phyloP scores from a whole-genome alignment of 108 stramenopile genomes.

The Cylindrotheca fusiformis region DNA sequence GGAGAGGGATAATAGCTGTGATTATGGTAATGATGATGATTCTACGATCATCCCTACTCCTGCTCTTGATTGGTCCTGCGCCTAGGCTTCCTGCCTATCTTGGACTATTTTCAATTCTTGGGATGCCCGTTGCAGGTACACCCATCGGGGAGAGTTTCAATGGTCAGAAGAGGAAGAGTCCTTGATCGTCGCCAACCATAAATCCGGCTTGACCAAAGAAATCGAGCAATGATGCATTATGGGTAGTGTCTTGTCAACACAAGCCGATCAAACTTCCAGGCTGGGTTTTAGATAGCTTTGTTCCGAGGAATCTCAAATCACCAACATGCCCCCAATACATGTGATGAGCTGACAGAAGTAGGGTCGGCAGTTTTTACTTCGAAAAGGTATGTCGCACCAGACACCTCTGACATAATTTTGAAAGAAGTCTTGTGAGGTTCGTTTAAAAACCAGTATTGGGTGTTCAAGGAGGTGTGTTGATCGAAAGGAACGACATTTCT shows the following conservation, averaged over 20 bases:
- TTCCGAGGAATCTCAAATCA: slow-evolving; percentile 35
- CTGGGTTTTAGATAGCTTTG: slow-evolving; percentile 63
- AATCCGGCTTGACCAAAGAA: slow-evolving; percentile 9
- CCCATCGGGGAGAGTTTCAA: slow-evolving; percentile 25
- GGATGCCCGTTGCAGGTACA: slow-evolving; percentile 23
- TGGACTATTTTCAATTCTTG: slow-evolving; percentile 46
- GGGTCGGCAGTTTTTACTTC: slow-evolving; percentile 47
- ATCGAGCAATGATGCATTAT: slow-evolving; percentile 20
- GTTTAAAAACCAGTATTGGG: no score
- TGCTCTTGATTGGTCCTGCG: no score
- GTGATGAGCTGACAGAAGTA: slow-evolving; percentile 37
- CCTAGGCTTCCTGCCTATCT: slow-evolving; percentile 2
- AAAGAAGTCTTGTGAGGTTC: slow-evolving; percentile 34
- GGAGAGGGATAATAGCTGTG: no score
- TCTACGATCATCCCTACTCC: no score
- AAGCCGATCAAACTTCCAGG: slow-evolving; percentile 63
- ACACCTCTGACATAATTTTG: slow-evolving; percentile 71
- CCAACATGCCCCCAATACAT: slow-evolving; percentile 66
- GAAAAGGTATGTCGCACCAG: slow-evolving; percentile 48
- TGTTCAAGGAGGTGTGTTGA: no score
- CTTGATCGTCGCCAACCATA: slow-evolving; percentile 15
- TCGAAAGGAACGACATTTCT: no score
- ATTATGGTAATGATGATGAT: no score
- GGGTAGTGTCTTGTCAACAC: slow-evolving; percentile 54
- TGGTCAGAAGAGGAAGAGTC: slow-evolving; percentile 8